These are phyloP conservation scores for Hirschioporus abietinus DNA, from an alignment of 768 basidiomycete genomes.

Conservation along the genomic window DNA sequence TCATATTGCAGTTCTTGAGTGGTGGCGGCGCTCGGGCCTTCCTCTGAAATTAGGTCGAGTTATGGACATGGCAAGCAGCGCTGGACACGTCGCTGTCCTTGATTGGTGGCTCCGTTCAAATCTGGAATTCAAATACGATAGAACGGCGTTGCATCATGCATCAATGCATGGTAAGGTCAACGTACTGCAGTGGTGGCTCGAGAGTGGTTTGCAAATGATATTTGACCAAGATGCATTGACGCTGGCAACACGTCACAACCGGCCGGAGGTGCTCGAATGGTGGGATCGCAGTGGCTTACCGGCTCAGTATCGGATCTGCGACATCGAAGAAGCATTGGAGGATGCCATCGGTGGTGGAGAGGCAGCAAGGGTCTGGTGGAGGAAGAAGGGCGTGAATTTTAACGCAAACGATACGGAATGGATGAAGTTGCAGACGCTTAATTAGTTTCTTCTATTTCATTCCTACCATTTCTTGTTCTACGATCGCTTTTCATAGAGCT, in stretches of 20 bases:
- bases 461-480: constrained; percentile 13
- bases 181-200: constrained; percentile 80
- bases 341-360: constrained; percentile 81
- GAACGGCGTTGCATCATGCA: constrained; percentile 70
- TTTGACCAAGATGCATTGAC: constrained; percentile 79
- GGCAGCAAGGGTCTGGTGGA: constrained; percentile 77
- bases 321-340: constrained; percentile 87
- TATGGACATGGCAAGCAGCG: constrained; percentile 80
- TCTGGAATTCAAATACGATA: constrained; percentile 74
- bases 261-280: constrained; percentile 81
- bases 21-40: constrained; percentile 65
- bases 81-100: constrained; percentile 68
- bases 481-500: constrained; percentile 11
- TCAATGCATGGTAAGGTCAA: constrained; percentile 77
- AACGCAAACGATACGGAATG: constrained; percentile 82
- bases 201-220: constrained; percentile 67
- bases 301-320: constrained; percentile 85
- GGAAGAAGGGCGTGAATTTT: constrained; percentile 74
- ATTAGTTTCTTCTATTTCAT: constrained; percentile 33
- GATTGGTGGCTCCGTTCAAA: constrained; percentile 85
- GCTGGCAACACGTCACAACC: constrained; percentile 76
- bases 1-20: constrained; percentile 69
- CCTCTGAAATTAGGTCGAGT: constrained; percentile 78
- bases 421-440: constrained; percentile 77
- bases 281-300: constrained; percentile 78